phyloP scores from a whole-genome alignment of 2,329 filamentous ascomycete species.

The Epichloe brachyelytri region DNA sequence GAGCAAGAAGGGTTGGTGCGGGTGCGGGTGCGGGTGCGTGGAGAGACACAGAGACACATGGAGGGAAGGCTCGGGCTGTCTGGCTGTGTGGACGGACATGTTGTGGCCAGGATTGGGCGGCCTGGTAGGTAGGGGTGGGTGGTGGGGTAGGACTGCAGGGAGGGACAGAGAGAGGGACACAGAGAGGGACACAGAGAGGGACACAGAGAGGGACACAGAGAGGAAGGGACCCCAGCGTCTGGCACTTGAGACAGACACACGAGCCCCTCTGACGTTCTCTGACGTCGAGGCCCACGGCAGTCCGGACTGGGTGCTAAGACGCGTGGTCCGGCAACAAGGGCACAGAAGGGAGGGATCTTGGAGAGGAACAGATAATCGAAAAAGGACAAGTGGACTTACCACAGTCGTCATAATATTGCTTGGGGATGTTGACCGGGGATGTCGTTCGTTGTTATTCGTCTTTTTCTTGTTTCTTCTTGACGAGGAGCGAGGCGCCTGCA shows the following conservation, averaged over 20 bases:
- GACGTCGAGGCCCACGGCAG: constrained; percentile 17
- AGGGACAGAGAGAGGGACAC: background rate
- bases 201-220: background rate
- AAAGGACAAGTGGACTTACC: constrained; percentile 19
- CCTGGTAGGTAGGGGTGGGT: background rate
- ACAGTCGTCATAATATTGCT: constrained; percentile 20
- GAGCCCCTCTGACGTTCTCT: constrained; percentile 23
- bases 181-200: no score
- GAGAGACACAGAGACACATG: background rate
- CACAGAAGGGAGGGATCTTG: background rate
- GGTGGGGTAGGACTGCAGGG: no score
- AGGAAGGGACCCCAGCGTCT: background rate
- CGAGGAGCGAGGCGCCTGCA: no score
- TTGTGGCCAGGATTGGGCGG: background rate
- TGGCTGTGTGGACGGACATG: background rate
- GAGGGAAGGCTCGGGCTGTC: constrained; percentile 1
- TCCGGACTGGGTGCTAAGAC: constrained; percentile 3
- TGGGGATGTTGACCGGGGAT: background rate
- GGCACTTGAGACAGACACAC: constrained; percentile 24
- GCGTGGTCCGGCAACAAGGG: background rate
- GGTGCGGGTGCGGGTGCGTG: constrained; percentile 6
- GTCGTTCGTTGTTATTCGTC: no score
- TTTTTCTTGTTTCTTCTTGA: no score
- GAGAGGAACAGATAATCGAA: constrained; percentile 4
- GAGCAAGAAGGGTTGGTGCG: constrained; percentile 1